Base-by-base conservation (phyloP, 73 alveolate species). In the Paramecium pentaurelia region DNA sequence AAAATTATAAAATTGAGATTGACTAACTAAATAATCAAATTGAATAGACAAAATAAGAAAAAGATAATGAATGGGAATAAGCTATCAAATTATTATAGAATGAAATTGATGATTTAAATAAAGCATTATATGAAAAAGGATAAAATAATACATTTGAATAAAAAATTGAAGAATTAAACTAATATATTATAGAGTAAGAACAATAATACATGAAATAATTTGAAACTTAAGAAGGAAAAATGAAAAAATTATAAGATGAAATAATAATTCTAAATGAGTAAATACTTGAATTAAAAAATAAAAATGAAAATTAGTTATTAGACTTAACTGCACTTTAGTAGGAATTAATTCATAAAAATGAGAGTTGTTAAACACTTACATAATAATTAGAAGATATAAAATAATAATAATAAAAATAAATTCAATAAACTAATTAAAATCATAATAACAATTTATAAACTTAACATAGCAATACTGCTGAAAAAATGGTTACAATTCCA, bases 401-500 rank as follows among this genome's bases (percentile, higher is more conserved):
- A 54, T 54, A 54, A 54, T 54, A 27, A 64, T 64, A 64, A 10
- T 64, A 32, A 64, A 32, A 64, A 64, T 0, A 12, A 9, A 25
- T 10, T 14, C 30, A 64, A 28, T 64, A 64, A 20, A 11, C 9
- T 9, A 32, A 64, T 32, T 28, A 22, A 64, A 64, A 64, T 22
- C 25, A 22, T 64, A 64, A 27, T 64, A 64, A 64, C 28, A 64
- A 64, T 54, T 3, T 18, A 7, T 54, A 54, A 54, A 14, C 14
- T 6, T 18, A 54, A 54, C 18, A 54, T 8, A 54, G 9, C 9
- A 54, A 54, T 3, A 10, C 84, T 5, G 84, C 84, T 12, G 91
- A 80, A 22, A 80, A 80, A 47, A 80, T 36, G 36, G 91, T 80
- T 11, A 45, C 91, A 44, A 80, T 80, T 10, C 91, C 91, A 44